Evolutionary conservation across 441 rosid species (phyloP), one percentile per base, ranked within the genome.

Genomic region (Populus tomentosa): DNA sequence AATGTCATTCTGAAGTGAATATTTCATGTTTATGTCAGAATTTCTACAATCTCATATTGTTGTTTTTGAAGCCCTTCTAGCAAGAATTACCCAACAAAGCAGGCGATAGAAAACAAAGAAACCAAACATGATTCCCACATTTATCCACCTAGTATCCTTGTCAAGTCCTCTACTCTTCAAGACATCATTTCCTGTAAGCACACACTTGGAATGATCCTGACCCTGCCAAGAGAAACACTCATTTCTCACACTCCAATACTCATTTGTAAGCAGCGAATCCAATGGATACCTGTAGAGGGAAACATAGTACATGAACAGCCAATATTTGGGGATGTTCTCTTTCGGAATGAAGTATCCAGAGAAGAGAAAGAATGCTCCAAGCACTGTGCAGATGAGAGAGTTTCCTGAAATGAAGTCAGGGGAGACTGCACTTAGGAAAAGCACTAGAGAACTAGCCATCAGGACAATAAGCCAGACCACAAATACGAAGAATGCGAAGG

Each of bases 271-370:
- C 80, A 93, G 81, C 10, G 89, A 81, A 78, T 95, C 98, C 73
- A 93, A 91, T 0, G 97, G 98, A 56, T 94, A 94, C 72, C 89
- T 90, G 74, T 91, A 92, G 0, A 94, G 84, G 6, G 98, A 94
- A 21, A 90, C 79, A 82, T 94, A 94, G 79, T 94, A 94, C 80
- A 94, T 89, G 93, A 95, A 92, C 10, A 92, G 78, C 97, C 97
- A 94, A 80, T 92, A 92, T 7, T 70, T 74, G 1, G 97, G 97
- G 76, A 94, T 92, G 11, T 89, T 85, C 33, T 92, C 89, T 2
- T 89, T 81, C 2, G 97, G 88, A 68, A 92, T 92, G 93, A 94
- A 91, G 88, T 91, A 92, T 21, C 97, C 97, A 2, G 97, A 91
- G 86, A 94, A 91, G 35, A 94, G 92, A 13, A 94, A 87, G 86